Base-by-base conservation (phyloP, 2,329 filamentous ascomycete genomes). In the Penicillium nordicum region DNA sequence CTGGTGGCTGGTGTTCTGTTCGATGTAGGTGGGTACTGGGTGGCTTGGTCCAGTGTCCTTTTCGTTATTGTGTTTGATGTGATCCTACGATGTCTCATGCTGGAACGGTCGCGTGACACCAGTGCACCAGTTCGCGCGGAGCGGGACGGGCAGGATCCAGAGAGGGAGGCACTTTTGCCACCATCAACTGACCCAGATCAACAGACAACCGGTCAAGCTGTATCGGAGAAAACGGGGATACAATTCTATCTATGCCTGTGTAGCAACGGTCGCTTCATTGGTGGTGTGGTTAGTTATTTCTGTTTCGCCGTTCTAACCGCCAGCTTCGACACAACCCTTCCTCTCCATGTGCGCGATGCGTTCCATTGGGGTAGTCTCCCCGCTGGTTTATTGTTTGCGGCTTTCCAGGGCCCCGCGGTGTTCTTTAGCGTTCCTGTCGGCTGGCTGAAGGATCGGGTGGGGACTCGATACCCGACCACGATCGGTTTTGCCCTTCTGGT, bases 391-490 rank as follows among this genome's bases (percentile, higher is more conserved):
- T 69, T 84, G 16, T 84, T 86, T 62, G 74, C 85, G 2, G 74
- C 79, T 4, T 63, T 89, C 29, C 81, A 87, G 45, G 71, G 86
- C 2, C 87, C 87, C 0, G 58, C 57, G 3, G 79, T 81, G 8
- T 83, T 88, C 63, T 60, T 83, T 2, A 81, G 82, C 0, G 87
- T 87, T 0, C 43, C 85, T 0, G 79, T 84, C 1, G 85, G 82
- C 12, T 76, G 74, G 72, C 63, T 79, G 46, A 68, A 69, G 25
- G 63, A 69, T 48, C 57, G 57, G 10, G 53, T 65, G 23, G 69
- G 68, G 4, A 68, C 63, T 1, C 64, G 64, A 18, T 50, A 62
- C 34, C 61, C 68, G 6, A 65, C 61, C 18, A 62, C 64, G 10
- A 43, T 66, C 14, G 69, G 69, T 0, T 72, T 67, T 34, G 27